phyloP scores from a whole-genome alignment of 2,329 filamentous ascomycete genomes.

The Tricladium varicosporioides region DNA sequence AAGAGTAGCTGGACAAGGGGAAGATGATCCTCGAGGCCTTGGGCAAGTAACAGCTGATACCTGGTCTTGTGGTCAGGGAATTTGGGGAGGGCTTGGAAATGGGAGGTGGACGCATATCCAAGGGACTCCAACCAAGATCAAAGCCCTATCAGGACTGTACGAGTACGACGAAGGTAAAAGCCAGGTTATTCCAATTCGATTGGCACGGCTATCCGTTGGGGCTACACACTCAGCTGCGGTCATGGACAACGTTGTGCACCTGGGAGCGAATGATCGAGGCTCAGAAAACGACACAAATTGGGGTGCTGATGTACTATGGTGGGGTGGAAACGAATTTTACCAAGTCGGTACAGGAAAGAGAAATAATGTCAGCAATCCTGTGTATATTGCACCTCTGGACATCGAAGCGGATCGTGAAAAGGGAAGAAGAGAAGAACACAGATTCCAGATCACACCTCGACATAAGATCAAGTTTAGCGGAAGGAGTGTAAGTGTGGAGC shows the following conservation, averaged over 20 bases:
- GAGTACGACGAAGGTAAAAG: constrained; percentile 80
- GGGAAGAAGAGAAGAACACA: constrained; percentile 64
- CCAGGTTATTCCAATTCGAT: constrained; percentile 71
- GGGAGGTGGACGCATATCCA: constrained; percentile 90
- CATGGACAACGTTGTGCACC: constrained; percentile 75
- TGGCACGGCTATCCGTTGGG: constrained; percentile 72
- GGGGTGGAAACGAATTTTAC: constrained; percentile 92
- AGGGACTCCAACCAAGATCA: constrained; percentile 73
- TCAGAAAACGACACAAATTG: constrained; percentile 75
- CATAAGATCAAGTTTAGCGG: constrained; percentile 69
- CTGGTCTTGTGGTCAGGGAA: constrained; percentile 84
- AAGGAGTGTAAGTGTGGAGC: constrained; percentile 73
- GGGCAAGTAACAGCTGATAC: constrained; percentile 69
- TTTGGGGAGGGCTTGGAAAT: constrained; percentile 78
- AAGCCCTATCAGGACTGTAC: constrained; percentile 75
- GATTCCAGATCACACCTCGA: constrained; percentile 78
- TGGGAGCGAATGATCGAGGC: constrained; percentile 42
- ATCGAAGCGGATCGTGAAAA: constrained; percentile 58
- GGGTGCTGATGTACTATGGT: constrained; percentile 87
- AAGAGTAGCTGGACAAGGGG: constrained; percentile 47
- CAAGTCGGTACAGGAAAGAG: constrained; percentile 90
- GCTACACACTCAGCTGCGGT: constrained; percentile 78
- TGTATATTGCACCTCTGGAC: constrained; percentile 77
- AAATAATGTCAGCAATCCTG: constrained; percentile 73
- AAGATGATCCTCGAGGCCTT: constrained; percentile 40